Evolutionary conservation across 2,329 filamentous ascomycete genomes (phyloP).

Genomic region (Diaporthe helianthi): DNA sequence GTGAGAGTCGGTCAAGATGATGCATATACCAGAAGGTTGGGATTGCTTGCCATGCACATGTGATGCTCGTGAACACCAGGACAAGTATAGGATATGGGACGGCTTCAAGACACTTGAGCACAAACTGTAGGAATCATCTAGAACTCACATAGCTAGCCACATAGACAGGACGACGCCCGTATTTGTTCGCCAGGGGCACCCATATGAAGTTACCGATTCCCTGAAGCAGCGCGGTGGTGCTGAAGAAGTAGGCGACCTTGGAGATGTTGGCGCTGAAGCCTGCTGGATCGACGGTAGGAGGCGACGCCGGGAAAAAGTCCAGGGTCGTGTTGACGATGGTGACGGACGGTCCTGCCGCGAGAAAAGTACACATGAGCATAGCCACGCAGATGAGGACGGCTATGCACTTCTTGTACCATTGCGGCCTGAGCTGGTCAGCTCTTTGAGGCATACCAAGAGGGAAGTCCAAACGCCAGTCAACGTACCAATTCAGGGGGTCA

Average conservation of each 20-base stretch:
- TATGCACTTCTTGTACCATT: slow-evolving; percentile 57
- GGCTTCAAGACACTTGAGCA: neutral
- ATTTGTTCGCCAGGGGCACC: slow-evolving; percentile 55
- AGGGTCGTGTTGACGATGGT: slow-evolving; percentile 55
- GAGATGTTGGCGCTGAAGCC: slow-evolving; percentile 47
- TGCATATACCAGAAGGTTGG: neutral
- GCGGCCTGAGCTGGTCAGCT: slow-evolving; percentile 43
- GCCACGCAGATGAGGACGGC: slow-evolving; percentile 57
- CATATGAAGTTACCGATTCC: slow-evolving; percentile 56
- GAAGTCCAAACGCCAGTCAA: slow-evolving; percentile 16
- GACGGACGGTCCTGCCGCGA: slow-evolving; percentile 61
- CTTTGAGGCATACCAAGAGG: neutral
- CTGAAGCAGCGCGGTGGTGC: slow-evolving; percentile 56
- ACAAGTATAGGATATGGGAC: no score
- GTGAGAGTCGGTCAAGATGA: neutral
- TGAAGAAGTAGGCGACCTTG: slow-evolving; percentile 60
- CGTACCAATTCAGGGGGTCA: slow-evolving; percentile 60
- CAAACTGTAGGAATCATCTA: no score
- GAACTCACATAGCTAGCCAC: slow-evolving; percentile 48
- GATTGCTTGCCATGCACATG: neutral
- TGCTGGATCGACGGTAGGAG: slow-evolving; percentile 38
- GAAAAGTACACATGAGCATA: slow-evolving; percentile 63
- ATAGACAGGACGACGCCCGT: slow-evolving; percentile 52
- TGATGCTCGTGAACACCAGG: no score
- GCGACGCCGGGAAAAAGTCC: slow-evolving; percentile 52